These are phyloP conservation scores for Pythium plurisporium DNA, from an alignment of 352 stramenopile species.

Conservation along the genomic window DNA sequence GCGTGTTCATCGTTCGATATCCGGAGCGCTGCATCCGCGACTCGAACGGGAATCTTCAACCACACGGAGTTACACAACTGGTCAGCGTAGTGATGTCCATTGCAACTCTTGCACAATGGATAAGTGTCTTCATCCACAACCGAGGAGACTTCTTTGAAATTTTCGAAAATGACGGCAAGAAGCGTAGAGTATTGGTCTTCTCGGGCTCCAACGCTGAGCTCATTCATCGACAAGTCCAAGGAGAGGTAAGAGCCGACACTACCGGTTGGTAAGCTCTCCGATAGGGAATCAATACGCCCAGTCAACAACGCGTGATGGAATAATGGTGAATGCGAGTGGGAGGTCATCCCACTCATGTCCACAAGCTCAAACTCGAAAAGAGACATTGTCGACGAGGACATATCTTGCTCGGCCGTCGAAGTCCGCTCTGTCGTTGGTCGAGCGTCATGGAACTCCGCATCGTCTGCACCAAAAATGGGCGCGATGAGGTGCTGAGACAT, in stretches of 20 bases:
- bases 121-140: constrained; percentile 81
- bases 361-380: constrained; percentile 85
- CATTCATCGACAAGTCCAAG: constrained; percentile 69
- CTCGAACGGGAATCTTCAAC: constrained; percentile 71
- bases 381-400: constrained; percentile 51
- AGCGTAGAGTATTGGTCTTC: constrained; percentile 67
- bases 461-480: constrained; percentile 70
- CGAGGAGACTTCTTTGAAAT: constrained; percentile 76
- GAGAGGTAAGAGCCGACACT: constrained; percentile 59
- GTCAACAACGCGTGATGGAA: constrained; percentile 82
- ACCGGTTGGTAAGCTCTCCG: constrained; percentile 61
- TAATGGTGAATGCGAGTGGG: constrained; percentile 45
- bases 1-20: constrained; percentile 53
- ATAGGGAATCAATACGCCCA: constrained; percentile 67
- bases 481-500: constrained; percentile 80
- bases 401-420: constrained; percentile 37
- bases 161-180: constrained; percentile 83
- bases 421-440: constrained; percentile 35
- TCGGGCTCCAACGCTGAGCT: constrained; percentile 62
- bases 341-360: constrained; percentile 69
- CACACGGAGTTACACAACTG: constrained; percentile 72
- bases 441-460: constrained; percentile 84
- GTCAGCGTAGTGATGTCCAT: constrained; percentile 58
- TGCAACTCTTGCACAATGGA: constrained; percentile 53
- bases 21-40: constrained; percentile 70